These are phyloP conservation scores for Bacidia rubella DNA, from an alignment of 495 filamentous ascomycete species.

Conservation along the genomic window DNA sequence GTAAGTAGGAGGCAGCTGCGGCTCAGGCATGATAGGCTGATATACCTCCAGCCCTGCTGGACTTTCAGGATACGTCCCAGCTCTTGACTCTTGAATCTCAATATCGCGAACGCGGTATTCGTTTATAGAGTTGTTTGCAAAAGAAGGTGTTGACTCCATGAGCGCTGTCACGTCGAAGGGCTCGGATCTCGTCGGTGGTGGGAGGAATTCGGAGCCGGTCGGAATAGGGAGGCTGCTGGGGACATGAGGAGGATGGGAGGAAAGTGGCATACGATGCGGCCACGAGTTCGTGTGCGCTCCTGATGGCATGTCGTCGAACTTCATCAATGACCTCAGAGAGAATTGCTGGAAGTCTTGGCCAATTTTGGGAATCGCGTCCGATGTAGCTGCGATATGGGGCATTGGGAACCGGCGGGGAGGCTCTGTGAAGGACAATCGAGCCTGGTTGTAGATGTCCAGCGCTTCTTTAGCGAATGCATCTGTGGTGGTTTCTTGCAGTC, in stretches of 20 bases:
- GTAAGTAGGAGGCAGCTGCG: not conserved
- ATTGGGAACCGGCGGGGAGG: not conserved
- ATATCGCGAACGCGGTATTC: not conserved
- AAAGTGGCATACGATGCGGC: not conserved
- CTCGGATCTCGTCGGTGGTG: not conserved
- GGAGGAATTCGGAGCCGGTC: not conserved
- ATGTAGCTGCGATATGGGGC: not conserved
- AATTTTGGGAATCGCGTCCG: not conserved
- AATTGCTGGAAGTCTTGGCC: not conserved
- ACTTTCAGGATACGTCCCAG: not conserved
- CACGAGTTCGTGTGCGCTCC: not conserved
- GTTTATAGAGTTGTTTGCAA: not conserved
- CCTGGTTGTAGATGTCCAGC: not conserved
- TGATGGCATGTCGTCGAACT: not conserved
- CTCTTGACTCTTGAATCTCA: not conserved
- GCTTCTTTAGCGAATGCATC: not conserved
- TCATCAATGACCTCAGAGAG: not conserved
- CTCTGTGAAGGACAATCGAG: not conserved
- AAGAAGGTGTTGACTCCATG: not conserved
- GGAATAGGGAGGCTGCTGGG: not conserved
- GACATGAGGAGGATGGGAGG: not conserved
- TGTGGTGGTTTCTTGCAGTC: not conserved
- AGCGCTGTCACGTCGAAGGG: not conserved
- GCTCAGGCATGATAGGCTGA: not conserved
- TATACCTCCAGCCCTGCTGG: not conserved